Evolutionary conservation across 495 filamentous ascomycete species (phyloP), one percentile per base, ranked within the genome.

Genomic region (Trichoderma reesei): DNA sequence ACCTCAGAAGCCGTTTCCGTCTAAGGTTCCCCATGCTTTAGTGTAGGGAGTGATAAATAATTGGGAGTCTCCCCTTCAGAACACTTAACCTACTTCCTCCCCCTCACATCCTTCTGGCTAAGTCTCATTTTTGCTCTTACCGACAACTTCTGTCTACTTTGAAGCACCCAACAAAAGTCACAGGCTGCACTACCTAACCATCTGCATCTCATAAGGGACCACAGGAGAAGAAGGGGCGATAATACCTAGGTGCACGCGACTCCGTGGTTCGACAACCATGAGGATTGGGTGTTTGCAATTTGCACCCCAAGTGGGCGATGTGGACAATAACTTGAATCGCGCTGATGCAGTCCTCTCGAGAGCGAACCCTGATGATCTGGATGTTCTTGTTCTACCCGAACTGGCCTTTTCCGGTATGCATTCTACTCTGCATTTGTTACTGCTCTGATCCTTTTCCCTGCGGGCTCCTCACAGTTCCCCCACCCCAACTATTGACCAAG

Each of bases 261-360:
- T n/a, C n/a, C n/a, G n/a, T n/a, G 42, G 6, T 46, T 20, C 39
- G 41, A 65, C 67, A n/a, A 81, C 64, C 61, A 93, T 93, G 90
- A 85, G 82, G 68, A 89, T 96, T 63, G 91, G 84, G 2, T 89
- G 85, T 60, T 79, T 96, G n/a, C 91, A 96, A 72, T 90, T 92
- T 70, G 79, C 82, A 54, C 86, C 91, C 6, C 74, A 83, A 66
- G 75, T 96, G 37, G 91, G 90, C 59, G 85, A 90, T 69, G 78
- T 93, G 11, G 77, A 89, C 62, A 83, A 88, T 56, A 96, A 95
- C 70, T 83, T 96, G 38, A 80, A 80, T 64, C 81, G 82, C 41
- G 91, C 91, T 62, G 85, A 94, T 73, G 81, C 83, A 10, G 74
- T 96, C 62, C 77, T 98, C 11, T 78, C 80, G 31, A 78, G 74